Evolutionary conservation across 768 basidiomycete species (phyloP), one percentile per base, ranked within the genome.

Genomic region (Porpolomopsis calyptriformis): DNA sequence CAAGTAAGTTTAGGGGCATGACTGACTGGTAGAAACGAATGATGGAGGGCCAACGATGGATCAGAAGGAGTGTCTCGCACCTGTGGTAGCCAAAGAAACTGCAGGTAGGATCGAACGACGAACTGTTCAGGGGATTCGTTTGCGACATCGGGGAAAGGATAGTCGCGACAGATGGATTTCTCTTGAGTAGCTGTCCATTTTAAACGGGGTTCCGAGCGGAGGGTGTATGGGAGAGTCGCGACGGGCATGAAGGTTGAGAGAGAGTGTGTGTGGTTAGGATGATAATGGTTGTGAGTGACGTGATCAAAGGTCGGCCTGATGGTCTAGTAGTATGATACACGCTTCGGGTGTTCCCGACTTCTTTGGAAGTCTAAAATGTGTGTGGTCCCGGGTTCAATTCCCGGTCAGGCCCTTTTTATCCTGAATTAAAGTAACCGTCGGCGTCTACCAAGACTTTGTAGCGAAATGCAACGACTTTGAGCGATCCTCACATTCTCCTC

Each of bases 381-480:
- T 80, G 80, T 83, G 82, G 82, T 82, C 79, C 80, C 74, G 80
- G 80, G 82, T 83, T 85, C 81, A 82, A 83, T 81, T 82, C 81
- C 80, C 80, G 75, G 79, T 45, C 22, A 46, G 53, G 49, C 46
- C 45, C 46, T 36, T 41, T 39, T 35, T 60, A 62, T 59, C n/a
- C n/a, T n/a, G n/a, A n/a, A n/a, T n/a, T n/a, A n/a, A n/a, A n/a
- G n/a, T n/a, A n/a, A n/a, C n/a, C n/a, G n/a, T n/a, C n/a, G n/a
- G n/a, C n/a, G n/a, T 52, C 47, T 42, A 31, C 29, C 14, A 14
- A 31, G 7, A 7, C 29, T 31, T 31, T 31, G n/a, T 14, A 31
- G 7, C 29, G 29, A 31, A 7, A 31, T 31, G 29, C 7, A 31
- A 14, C 7, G 7, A 7, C 29, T 7, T 7, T 14, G 29, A 31